These are phyloP conservation scores for Candida orba DNA, from an alignment of 805 yeast species.

Conservation along the genomic window DNA sequence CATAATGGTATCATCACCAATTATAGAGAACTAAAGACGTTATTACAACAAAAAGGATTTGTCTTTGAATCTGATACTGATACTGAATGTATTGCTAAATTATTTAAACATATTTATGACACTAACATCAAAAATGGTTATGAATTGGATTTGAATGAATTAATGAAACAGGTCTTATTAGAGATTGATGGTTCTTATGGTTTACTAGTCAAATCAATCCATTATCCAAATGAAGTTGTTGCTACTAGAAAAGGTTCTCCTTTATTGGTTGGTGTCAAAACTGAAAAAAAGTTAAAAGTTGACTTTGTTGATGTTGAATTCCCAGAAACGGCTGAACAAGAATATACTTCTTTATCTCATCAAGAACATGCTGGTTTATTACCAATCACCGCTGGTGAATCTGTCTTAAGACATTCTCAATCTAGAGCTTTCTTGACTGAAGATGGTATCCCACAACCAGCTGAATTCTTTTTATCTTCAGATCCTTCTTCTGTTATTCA, in stretches of 20 bases:
- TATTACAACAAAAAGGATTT: constrained; percentile 73
- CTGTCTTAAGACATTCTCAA: constrained; percentile 73
- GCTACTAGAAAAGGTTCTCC: constrained; percentile 99
- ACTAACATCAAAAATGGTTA: constrained; percentile 63
- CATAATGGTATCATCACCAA: constrained; percentile 98
- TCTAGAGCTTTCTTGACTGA: constrained; percentile 96
- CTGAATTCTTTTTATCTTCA: constrained; percentile 91
- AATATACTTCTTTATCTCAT: constrained; percentile 16
- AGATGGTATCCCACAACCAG: constrained; percentile 87
- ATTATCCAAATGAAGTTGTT: constrained; percentile 91
- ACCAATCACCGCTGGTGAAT: constrained; percentile 51
- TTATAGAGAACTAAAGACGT: constrained; percentile 82
- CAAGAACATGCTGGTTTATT: constrained; percentile 27
- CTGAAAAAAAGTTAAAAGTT: constrained; percentile 90
- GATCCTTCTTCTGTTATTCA: constrained; percentile 96
- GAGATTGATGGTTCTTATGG: constrained; percentile 98
- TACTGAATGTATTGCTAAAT: constrained; percentile 95
- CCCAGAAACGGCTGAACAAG: constrained; percentile 41
- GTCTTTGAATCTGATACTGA: constrained; percentile 89
- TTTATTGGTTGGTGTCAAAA: constrained; percentile 91
- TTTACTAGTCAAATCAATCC: constrained; percentile 81
- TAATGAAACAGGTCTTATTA: constrained; percentile 84
- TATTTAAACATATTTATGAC: constrained; percentile 86
- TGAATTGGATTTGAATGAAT: constrained; percentile 80
- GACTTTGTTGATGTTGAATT: constrained; percentile 98